A percentile compares a stretch with the other conserved stretches of the same genome.
Conservation (phyloP, 768 basidiomycete genomes). For the Boletus tomentosulus region DNA sequence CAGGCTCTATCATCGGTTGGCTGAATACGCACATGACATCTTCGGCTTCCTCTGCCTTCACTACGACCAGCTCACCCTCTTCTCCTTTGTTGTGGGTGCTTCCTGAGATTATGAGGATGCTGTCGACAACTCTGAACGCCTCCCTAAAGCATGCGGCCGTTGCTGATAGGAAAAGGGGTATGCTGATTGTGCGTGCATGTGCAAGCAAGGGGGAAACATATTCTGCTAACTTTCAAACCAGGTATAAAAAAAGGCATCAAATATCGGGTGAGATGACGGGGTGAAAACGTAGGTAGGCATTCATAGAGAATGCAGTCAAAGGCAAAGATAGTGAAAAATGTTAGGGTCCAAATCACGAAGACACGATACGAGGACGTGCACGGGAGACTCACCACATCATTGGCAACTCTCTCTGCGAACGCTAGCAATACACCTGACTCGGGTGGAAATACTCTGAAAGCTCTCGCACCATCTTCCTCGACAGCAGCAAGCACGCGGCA, state of each 20-base stretch:
- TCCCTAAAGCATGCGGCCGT: constrained; percentile 88
- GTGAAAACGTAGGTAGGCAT: background rate
- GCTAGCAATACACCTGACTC: constrained; percentile 69
- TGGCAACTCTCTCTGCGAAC: constrained; percentile 81
- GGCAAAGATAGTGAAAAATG: background rate
- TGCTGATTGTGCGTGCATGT: constrained; percentile 70
- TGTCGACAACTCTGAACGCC: constrained; percentile 81
- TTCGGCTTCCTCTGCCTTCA: constrained; percentile 58
- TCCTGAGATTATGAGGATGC: constrained; percentile 54
- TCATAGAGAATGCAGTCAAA: background rate
- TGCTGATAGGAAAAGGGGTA: constrained; percentile 72
- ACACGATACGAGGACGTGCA: background rate
- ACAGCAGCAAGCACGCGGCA: constrained; percentile 59
- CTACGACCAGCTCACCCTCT: constrained; percentile 13
- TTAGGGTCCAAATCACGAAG: background rate
- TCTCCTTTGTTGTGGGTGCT: constrained; percentile 1
- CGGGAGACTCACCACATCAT: constrained; percentile 64
- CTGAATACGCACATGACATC: constrained; percentile 68
- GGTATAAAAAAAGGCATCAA: background rate
- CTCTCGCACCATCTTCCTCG: constrained; percentile 70
- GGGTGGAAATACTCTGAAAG: constrained; percentile 83
- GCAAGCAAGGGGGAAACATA: constrained; percentile 77
- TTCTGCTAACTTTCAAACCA: constrained; percentile 65
- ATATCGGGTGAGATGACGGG: background rate
- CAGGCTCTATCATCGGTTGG: background rate